Evolutionary conservation across 257 asterid species (phyloP), one percentile per base, ranked within the genome.

Genomic region (Plantago elongata): DNA sequence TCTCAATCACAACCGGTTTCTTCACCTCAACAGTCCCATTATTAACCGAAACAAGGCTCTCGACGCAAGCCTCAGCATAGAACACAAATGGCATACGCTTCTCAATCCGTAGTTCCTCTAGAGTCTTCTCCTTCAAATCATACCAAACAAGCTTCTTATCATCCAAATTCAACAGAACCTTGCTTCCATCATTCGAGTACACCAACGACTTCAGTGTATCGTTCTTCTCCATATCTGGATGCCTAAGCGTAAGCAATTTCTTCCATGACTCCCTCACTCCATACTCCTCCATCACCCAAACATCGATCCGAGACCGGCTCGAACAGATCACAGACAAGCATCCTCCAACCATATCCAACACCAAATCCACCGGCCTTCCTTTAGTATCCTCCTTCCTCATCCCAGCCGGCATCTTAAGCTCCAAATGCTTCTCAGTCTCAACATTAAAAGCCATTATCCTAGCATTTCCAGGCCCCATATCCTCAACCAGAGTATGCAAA

Each of bases 281-380:
- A 22, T 81, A 85, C 44, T 82, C 81, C 67, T 78, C 78, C 93
- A 86, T 86, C 67, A 85, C 73, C 96, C 95, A 88, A 13, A 88
- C 54, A 9, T 71, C 84, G 16, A 65, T 71, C 55, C 75, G 45
- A 56, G 74, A 64, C 30, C 65, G 50, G 17, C 38, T 38, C 48
- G 69, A 16, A 58, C 78, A 62, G 29, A 83, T 55, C 67, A 82
- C 27, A 60, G 81, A 70, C 67, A 87, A 76, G 49, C 61, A 65
- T 11, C 75, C 87, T 8, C 62, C 89, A 62, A 87, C 42, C 62
- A 64, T 72, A 57, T 73, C 80, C 72, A 84, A 65, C 57, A 59
- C 69, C 62, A 81, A 54, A 27, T 79, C 40, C 40, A 34, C 40
- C 40, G 40, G 40, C 40, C 40, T 5, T 34, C 40, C 40, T 34